A percentile compares a stretch with the other conserved stretches of the same genome.
Evolutionary conservation across 495 filamentous ascomycete genomes (phyloP).

Genomic region (Tuber brumale): DNA sequence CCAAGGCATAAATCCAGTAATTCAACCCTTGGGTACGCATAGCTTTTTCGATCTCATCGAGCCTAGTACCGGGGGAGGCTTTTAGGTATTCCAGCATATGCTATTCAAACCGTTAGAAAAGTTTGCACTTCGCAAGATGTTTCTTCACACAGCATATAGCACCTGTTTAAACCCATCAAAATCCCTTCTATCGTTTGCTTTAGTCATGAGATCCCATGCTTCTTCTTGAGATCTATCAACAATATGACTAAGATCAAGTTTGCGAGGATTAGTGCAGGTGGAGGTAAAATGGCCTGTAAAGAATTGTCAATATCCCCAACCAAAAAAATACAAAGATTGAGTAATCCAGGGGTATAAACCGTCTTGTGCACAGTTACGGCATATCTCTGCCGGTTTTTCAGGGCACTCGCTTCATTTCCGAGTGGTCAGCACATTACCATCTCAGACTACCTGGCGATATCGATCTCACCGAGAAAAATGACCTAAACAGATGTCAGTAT

Average conservation of each 20-base stretch:
- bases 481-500: slow-evolving; percentile 10
- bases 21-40: slow-evolving; percentile 60
- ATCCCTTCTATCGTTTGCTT: slow-evolving; percentile 59
- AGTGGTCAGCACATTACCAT: not conserved
- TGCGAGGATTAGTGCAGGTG: slow-evolving; percentile 64
- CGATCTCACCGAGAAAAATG: slow-evolving; percentile 44
- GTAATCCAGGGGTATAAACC: slow-evolving; percentile 47
- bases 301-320: not conserved
- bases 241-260: slow-evolving; percentile 58
- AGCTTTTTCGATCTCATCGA: slow-evolving; percentile 62
- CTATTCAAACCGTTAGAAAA: slow-evolving; percentile 43
- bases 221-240: slow-evolving; percentile 55
- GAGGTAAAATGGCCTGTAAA: slow-evolving; percentile 56
- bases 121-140: not conserved
- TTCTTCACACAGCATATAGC: slow-evolving; percentile 5
- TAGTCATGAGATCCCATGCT: slow-evolving; percentile 63
- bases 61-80: slow-evolving; percentile 58
- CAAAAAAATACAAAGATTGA: slow-evolving; percentile 10
- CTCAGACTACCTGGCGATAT: not conserved
- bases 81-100: slow-evolving; percentile 67
- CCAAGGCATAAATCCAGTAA: slow-evolving; percentile 68
- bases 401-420: not conserved
- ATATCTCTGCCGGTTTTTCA: slow-evolving; percentile 52
- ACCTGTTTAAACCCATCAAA: slow-evolving; percentile 68
- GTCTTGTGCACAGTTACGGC: slow-evolving; percentile 68